Evolutionary conservation across 2,329 filamentous ascomycete genomes (phyloP).

Genomic region (Fusarium sororula): DNA sequence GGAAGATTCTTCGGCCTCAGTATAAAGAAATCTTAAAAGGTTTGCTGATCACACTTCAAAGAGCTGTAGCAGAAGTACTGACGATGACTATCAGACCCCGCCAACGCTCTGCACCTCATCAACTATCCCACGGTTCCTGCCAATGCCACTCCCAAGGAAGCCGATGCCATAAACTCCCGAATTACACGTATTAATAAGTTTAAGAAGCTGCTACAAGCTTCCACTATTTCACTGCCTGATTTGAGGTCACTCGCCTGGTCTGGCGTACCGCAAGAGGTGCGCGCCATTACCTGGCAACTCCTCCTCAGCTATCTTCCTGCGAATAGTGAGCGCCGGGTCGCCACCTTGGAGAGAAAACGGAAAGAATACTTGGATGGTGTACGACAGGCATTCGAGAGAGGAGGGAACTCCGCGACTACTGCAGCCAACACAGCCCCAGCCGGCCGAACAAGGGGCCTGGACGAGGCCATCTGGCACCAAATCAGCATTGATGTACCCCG

Average conservation of each 20-base stretch:
- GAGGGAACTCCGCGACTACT: constrained; percentile 58
- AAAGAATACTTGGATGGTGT: constrained; percentile 98
- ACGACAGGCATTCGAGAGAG: constrained; percentile 73
- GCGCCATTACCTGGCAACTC: constrained; percentile 99
- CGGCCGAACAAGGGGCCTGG: constrained; percentile 72
- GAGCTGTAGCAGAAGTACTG: constrained; percentile 7
- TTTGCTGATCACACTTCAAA: constrained; percentile 42
- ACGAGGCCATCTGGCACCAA: constrained; percentile 99
- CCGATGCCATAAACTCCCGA: constrained; percentile 84
- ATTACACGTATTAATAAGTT: constrained; percentile 98
- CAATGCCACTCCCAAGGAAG: constrained; percentile 82
- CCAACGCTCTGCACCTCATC: constrained; percentile 94
- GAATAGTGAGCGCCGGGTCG: constrained; percentile 91
- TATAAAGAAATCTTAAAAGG: constrained; percentile 94
- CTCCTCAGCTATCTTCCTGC: constrained; percentile 94
- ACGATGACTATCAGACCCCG: constrained; percentile 67
- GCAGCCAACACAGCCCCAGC: constrained; percentile 54
- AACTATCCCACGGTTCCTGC: constrained; percentile 80
- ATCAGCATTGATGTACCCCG: constrained; percentile 98
- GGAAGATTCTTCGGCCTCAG: constrained; percentile 94
- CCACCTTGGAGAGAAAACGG: constrained; percentile 90
- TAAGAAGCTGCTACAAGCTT: constrained; percentile 93
- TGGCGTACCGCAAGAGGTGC: constrained; percentile 91
- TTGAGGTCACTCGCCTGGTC: constrained; percentile 91
- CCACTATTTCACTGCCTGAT: constrained; percentile 85